Conservation (phyloP, 495 filamentous ascomycete species). For the Glarea lozoyensis region DNA sequence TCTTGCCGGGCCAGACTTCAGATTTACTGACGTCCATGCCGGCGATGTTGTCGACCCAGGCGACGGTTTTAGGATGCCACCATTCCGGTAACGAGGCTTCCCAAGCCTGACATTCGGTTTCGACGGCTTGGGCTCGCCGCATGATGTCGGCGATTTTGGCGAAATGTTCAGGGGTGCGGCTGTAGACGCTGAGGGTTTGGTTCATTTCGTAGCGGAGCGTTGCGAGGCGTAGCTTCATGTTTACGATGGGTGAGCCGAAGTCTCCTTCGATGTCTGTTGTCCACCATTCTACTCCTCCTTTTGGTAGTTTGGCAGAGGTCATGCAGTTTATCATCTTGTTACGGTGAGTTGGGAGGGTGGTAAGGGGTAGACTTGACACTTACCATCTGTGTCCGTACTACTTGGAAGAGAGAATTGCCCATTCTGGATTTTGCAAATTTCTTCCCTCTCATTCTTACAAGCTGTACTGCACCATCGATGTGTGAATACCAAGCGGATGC, state of each 20-base stretch:
- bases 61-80: slow-evolving; percentile 33
- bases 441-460: slow-evolving; percentile 42
- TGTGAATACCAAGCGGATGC: slow-evolving; percentile 44
- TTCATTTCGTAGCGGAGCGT: slow-evolving; percentile 39
- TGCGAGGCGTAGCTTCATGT: slow-evolving; percentile 34
- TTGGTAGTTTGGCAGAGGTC: slow-evolving; percentile 31
- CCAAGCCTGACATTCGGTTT: slow-evolving; percentile 35
- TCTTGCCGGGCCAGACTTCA: slow-evolving; percentile 40
- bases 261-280: slow-evolving; percentile 31
- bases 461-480: slow-evolving; percentile 42
- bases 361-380: no score
- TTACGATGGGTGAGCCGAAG: slow-evolving; percentile 29
- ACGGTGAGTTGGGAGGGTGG: no score
- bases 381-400: slow-evolving; percentile 45
- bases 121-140: slow-evolving; percentile 30
- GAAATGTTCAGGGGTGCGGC: slow-evolving; percentile 28
- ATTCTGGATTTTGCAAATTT: slow-evolving; percentile 37
- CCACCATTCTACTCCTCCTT: slow-evolving; percentile 46
- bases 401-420: slow-evolving; percentile 39
- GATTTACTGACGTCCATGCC: slow-evolving; percentile 28
- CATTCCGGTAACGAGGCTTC: slow-evolving; percentile 28
- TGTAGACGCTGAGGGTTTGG: slow-evolving; percentile 24
- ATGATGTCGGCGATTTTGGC: slow-evolving; percentile 32
- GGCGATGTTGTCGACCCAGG: slow-evolving; percentile 32
- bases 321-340: slow-evolving; percentile 33